These are phyloP conservation scores for Verbena officinalis DNA, from an alignment of 257 asterid species.

Conservation along the genomic window DNA sequence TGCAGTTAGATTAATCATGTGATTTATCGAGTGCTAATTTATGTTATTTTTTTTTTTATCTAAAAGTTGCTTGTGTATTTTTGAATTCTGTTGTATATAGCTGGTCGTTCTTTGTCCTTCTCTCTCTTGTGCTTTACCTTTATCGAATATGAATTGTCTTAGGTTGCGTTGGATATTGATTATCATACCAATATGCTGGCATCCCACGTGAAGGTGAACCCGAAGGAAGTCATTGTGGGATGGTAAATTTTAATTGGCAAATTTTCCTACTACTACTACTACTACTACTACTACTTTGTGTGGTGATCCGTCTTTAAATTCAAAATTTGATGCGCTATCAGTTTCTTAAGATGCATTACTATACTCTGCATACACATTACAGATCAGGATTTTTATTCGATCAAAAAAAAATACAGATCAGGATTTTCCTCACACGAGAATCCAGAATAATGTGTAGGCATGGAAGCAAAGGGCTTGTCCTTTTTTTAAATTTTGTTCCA, in stretches of 20 bases:
- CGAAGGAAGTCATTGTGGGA: conserved; percentile 97
- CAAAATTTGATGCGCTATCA: too few species aligned
- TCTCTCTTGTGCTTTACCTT: neutral
- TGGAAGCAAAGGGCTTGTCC: too few species aligned
- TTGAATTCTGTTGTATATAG: too few species aligned
- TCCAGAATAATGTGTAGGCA: too few species aligned
- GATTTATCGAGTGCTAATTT: neutral
- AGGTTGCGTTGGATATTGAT: conserved; percentile 98
- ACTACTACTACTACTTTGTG: neutral
- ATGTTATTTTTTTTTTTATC: neutral
- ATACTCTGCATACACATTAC: neutral
- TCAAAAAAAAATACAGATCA: neutral
- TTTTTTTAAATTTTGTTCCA: neutral
- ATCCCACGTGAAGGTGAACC: conserved; percentile 93
- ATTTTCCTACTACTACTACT: neutral
- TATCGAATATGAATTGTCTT: conserved; percentile 15
- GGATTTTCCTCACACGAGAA: too few species aligned
- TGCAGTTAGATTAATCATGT: neutral
- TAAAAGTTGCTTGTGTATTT: too few species aligned
- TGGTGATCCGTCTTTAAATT: neutral
- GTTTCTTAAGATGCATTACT: neutral
- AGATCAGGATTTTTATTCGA: neutral
- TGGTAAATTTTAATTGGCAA: conserved; percentile 46
- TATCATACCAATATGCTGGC: conserved; percentile 90
- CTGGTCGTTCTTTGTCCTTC: neutral